Evolutionary conservation across 495 filamentous ascomycete species (phyloP).

Genomic region (Penicillium canariense): DNA sequence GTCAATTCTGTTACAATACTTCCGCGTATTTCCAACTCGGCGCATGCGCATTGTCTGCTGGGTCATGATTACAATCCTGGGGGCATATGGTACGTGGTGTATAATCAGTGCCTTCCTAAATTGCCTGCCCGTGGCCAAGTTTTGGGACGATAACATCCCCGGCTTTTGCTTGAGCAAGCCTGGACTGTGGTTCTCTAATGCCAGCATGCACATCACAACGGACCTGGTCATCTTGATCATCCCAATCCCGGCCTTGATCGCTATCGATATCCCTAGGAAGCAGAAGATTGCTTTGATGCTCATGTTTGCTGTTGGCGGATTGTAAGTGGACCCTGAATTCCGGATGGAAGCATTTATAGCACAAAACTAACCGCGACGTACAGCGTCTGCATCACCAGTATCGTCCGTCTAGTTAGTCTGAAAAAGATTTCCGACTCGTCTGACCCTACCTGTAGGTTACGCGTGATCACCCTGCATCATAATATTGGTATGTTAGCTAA

Average conservation of each 20-base stretch:
- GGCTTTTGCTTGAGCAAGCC: constrained; percentile 42
- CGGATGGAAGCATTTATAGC: too few relatives aligned
- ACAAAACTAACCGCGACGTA: constrained; percentile 3
- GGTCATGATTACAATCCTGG: constrained; percentile 42
- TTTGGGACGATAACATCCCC: constrained; percentile 35
- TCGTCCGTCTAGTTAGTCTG: constrained; percentile 38
- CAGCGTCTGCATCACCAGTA: constrained; percentile 48
- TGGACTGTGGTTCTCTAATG: constrained; percentile 50
- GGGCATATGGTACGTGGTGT: constrained; percentile 39
- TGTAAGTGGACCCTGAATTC: constrained; percentile 43
- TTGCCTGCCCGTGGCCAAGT: constrained; percentile 47
- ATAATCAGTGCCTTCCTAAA: constrained; percentile 45
- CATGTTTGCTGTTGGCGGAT: constrained; percentile 51
- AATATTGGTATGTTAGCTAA: neutral
- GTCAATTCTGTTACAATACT: constrained; percentile 51
- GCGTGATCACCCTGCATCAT: neutral
- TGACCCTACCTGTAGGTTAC: constrained; percentile 43
- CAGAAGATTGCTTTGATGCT: constrained; percentile 47
- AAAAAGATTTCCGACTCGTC: constrained; percentile 38
- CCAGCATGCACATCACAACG: constrained; percentile 51
- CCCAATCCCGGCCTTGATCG: constrained; percentile 46
- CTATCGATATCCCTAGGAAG: constrained; percentile 44
- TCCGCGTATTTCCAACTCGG: constrained; percentile 44
- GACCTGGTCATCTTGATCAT: constrained; percentile 53
- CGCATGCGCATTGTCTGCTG: constrained; percentile 42